phyloP scores from a whole-genome alignment of 169 alveolate species.

The Plasmodium vivax region DNA sequence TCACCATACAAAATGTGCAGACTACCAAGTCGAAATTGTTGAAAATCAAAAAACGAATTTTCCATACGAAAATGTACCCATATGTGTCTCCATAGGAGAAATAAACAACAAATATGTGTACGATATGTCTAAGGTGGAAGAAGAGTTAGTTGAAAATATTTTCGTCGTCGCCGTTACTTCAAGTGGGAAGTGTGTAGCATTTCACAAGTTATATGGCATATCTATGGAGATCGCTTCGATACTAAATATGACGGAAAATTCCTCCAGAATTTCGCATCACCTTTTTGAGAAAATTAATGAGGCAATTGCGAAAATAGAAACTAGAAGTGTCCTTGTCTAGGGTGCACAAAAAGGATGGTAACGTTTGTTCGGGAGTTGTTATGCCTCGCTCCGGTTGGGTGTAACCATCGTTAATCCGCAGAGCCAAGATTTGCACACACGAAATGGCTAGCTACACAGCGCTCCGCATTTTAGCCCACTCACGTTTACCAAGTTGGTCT shows the following conservation, averaged over 20 bases:
- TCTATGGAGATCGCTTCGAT: constrained; percentile 66
- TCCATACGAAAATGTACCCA: constrained; percentile 66
- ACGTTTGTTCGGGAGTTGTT: not conserved
- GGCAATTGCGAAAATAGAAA: constrained; percentile 47
- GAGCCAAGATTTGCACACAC: not conserved
- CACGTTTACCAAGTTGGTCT: not conserved
- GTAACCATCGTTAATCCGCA: not conserved
- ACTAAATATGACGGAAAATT: constrained; percentile 62
- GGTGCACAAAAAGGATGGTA: not conserved
- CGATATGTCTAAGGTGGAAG: constrained; percentile 73
- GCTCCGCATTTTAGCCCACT: not conserved
- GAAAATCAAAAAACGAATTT: constrained; percentile 28
- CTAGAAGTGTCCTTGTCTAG: not conserved
- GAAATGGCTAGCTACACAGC: not conserved
- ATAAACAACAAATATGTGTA: constrained; percentile 66
- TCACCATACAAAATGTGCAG: constrained; percentile 55
- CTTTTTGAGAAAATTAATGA: constrained; percentile 65
- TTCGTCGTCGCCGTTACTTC: constrained; percentile 70
- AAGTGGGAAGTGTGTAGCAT: constrained; percentile 72
- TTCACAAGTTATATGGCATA: constrained; percentile 64
- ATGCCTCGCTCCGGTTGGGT: not conserved
- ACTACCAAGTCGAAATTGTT: constrained; percentile 56
- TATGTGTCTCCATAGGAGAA: constrained; percentile 71
- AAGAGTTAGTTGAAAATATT: constrained; percentile 62
- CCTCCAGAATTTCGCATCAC: constrained; percentile 39